Conservation (phyloP, 208 protist genomes). For the Eutreptiella sp. region DNA sequence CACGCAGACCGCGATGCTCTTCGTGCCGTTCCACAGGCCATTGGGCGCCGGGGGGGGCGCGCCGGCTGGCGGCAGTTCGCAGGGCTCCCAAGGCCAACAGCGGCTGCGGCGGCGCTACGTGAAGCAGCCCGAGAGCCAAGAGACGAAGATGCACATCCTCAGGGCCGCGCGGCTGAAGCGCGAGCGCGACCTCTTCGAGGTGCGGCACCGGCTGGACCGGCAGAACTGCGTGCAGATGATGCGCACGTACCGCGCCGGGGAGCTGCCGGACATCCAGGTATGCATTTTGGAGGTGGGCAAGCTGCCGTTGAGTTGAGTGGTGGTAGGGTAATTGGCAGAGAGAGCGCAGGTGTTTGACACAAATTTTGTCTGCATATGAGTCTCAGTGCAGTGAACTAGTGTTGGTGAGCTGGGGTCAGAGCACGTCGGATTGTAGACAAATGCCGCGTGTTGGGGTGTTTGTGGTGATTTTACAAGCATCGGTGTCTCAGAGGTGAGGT, state of each 20-base stretch:
- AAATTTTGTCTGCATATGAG: too few relatives aligned
- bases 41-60: not conserved
- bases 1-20: too few relatives aligned
- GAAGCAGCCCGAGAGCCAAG: not conserved
- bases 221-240: slow-evolving; percentile 31
- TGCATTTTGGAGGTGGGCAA: too few relatives aligned
- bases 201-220: not conserved
- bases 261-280: slow-evolving; percentile 70
- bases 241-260: slow-evolving; percentile 48
- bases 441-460: too few relatives aligned
- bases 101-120: not conserved
- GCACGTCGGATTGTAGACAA: too few relatives aligned
- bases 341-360: too few relatives aligned
- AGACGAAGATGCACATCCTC: not conserved
- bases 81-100: not conserved
- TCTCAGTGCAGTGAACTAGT: too few relatives aligned
- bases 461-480: too few relatives aligned
- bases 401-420: too few relatives aligned
- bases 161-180: not conserved
- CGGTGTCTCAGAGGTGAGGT: too few relatives aligned
- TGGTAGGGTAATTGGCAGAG: too few relatives aligned
- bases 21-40: not conserved
- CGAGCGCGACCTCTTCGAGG: not conserved
- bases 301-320: too few relatives aligned
- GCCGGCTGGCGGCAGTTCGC: not conserved